Evolutionary conservation across 2,329 filamentous ascomycete genomes (phyloP).

Genomic region (Domatiomyces globalis): DNA sequence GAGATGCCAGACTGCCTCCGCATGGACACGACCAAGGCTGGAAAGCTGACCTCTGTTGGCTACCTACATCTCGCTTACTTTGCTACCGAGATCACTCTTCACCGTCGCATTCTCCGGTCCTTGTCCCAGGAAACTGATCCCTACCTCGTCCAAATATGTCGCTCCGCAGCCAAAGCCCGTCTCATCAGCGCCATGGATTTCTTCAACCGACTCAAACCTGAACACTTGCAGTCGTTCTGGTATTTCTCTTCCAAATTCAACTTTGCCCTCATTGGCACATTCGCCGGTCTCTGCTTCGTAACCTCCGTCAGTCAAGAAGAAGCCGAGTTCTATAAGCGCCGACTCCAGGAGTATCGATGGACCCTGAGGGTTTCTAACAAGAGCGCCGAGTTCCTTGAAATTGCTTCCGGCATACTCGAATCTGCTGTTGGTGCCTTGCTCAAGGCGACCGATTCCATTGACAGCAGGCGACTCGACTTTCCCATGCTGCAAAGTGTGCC

Average conservation of each 20-base stretch:
- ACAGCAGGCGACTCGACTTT: slow-evolving; percentile 15
- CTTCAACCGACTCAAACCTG: slow-evolving; percentile 76
- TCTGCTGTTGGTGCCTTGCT: slow-evolving; percentile 16
- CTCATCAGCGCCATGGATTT: slow-evolving; percentile 96
- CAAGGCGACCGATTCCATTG: slow-evolving; percentile 16
- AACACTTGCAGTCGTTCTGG: slow-evolving; percentile 85
- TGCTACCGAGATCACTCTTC: slow-evolving; percentile 33
- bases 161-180: slow-evolving; percentile 82
- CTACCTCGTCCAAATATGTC: slow-evolving; percentile 66
- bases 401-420: slow-evolving; percentile 18
- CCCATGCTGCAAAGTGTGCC: slow-evolving; percentile 15
- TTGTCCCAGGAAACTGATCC: slow-evolving; percentile 42
- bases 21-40: slow-evolving; percentile 35
- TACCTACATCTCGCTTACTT: slow-evolving; percentile 35
- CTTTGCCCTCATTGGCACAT: slow-evolving; percentile 88
- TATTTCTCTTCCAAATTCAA: slow-evolving; percentile 42
- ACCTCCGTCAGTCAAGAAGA: slow-evolving; percentile 79
- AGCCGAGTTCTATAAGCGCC: slow-evolving; percentile 76
- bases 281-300: slow-evolving; percentile 71
- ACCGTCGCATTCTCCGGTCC: slow-evolving; percentile 27
- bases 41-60: slow-evolving; percentile 26
- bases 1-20: slow-evolving; percentile 34
- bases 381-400: slow-evolving; percentile 18
- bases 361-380: slow-evolving; percentile 62
- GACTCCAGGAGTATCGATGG: slow-evolving; percentile 85